Conservation (phyloP, 306 rosid species). For the Prunus salicina region DNA sequence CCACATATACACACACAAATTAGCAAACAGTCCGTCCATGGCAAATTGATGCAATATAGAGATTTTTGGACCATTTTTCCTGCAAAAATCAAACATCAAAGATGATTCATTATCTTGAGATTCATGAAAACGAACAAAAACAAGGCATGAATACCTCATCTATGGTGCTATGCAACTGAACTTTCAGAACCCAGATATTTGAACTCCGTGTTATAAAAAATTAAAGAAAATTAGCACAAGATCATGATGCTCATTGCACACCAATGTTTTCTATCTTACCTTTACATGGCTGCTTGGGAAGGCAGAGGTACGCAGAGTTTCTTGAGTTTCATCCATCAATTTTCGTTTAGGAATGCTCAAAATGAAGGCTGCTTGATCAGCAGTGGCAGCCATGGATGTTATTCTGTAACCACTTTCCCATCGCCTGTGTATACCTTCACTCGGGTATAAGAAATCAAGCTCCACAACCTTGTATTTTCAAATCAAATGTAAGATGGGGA, state of each 20-base stretch:
- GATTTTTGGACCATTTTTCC: constrained; percentile 95
- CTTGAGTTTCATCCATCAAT: constrained; percentile 82
- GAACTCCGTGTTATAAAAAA: not conserved
- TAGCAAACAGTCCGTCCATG: constrained; percentile 91
- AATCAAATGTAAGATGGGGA: not conserved
- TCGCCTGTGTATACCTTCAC: constrained; percentile 89
- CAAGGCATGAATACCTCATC: not conserved
- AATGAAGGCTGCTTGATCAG: constrained; percentile 92
- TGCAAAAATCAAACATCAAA: constrained; percentile 31
- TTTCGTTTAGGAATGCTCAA: constrained; percentile 91
- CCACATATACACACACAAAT: constrained; percentile 37
- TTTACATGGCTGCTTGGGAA: constrained; percentile 94
- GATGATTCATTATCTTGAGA: not conserved
- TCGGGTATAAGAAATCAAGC: constrained; percentile 89
- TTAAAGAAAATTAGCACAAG: not conserved
- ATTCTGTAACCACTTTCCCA: constrained; percentile 89
- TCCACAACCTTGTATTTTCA: constrained; percentile 66
- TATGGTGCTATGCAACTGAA: not conserved
- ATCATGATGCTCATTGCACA: not conserved
- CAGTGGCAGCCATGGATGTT: constrained; percentile 92
- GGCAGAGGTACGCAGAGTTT: constrained; percentile 89
- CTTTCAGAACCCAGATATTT: not conserved
- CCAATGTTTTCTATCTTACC: constrained; percentile 39
- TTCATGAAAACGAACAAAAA: not conserved
- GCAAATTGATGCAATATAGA: constrained; percentile 88